These are phyloP conservation scores for Fusarium subtropicale DNA, from an alignment of 2,329 filamentous ascomycete species.

Conservation along the genomic window DNA sequence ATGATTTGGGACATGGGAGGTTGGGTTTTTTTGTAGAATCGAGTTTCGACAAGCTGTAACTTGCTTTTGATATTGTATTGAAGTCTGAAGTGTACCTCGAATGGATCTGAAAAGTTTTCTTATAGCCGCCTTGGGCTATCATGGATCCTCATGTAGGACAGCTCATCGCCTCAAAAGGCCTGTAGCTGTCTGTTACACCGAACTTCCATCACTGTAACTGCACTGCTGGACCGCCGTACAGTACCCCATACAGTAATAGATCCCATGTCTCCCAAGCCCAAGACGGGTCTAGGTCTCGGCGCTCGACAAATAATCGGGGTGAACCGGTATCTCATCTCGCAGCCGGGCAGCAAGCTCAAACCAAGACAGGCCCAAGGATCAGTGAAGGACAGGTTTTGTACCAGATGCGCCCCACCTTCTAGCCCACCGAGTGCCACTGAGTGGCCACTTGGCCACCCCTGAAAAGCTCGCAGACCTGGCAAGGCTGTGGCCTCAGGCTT, in stretches of 20 bases:
- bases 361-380: conserved; percentile 17
- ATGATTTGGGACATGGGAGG: not conserved
- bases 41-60: not conserved
- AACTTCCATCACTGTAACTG: not conserved
- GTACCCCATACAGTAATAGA: conserved; percentile 38
- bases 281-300: conserved; percentile 48
- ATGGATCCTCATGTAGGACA: conserved; percentile 25
- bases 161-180: conserved; percentile 17
- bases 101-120: conserved; percentile 24
- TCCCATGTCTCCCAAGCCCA: conserved; percentile 32
- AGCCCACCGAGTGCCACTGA: conserved; percentile 35
- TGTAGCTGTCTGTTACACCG: not conserved
- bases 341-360: conserved; percentile 40
- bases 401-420: conserved; percentile 27
- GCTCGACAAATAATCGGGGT: conserved; percentile 51
- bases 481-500: conserved; percentile 51
- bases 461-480: conserved; percentile 35
- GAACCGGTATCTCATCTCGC: conserved; percentile 52
- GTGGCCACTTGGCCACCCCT: conserved; percentile 42
- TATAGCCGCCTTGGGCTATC: conserved; percentile 5
- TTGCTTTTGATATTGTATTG: not conserved
- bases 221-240: conserved; percentile 9
- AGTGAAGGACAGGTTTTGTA: conserved; percentile 35
- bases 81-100: not conserved
- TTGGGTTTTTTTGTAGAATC: not conserved